Evolutionary conservation across 2,329 filamentous ascomycete genomes (phyloP).

Genomic region (Hawksworthiomyces lignivorus): DNA sequence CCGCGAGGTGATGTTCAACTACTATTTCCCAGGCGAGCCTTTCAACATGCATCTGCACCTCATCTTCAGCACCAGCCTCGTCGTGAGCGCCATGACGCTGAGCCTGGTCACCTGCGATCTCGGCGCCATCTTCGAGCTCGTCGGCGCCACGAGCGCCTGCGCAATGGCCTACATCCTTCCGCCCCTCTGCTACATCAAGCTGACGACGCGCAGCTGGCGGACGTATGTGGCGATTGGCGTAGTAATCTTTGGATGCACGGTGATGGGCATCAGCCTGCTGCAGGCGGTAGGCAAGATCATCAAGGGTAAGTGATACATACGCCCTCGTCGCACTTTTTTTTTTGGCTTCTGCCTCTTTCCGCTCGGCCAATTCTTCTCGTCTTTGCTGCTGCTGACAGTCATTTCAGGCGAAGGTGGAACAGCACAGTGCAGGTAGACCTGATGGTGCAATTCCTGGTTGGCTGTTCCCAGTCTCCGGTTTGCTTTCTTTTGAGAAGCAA

Average conservation of each 20-base stretch:
- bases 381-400: neutral
- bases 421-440: conserved; percentile 11
- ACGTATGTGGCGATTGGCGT: conserved; percentile 63
- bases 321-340: no score
- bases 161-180: conserved; percentile 93
- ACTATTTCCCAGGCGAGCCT: conserved; percentile 59
- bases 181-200: conserved; percentile 88
- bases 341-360: neutral
- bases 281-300: conserved; percentile 65
- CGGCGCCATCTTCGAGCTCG: conserved; percentile 89
- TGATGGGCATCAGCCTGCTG: conserved; percentile 74
- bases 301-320: conserved; percentile 30
- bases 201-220: conserved; percentile 69
- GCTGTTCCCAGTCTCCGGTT: no score
- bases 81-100: conserved; percentile 69
- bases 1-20: conserved; percentile 90
- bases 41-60: conserved; percentile 81
- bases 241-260: conserved; percentile 70
- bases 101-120: conserved; percentile 87
- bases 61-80: conserved; percentile 74
- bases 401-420: conserved; percentile 7
- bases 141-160: conserved; percentile 90
- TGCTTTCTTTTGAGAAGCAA: no score
- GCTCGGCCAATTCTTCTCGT: neutral
- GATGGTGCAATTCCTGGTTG: no score